A percentile compares a stretch with the other conserved stretches of the same genome.
Evolutionary conservation across 108 stramenopile species (phyloP).

Genomic region (Aurantiochytrium sp.): DNA sequence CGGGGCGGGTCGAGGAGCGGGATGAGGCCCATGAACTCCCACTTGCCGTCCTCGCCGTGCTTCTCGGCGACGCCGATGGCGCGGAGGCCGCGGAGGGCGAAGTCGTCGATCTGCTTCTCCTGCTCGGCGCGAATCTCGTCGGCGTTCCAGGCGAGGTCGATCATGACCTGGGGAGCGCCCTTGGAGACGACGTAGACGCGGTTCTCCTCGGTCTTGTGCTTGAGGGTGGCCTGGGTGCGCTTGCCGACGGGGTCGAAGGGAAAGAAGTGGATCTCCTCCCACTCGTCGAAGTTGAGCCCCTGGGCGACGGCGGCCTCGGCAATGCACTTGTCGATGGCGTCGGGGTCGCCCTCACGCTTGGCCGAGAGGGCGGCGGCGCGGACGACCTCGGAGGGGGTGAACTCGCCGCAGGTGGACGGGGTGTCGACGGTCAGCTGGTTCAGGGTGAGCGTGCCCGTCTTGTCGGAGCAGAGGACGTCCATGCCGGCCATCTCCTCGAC

Average conservation of each 20-base stretch:
- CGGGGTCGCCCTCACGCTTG: constrained; percentile 73
- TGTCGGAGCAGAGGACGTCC: constrained; percentile 74
- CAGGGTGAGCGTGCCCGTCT: constrained; percentile 81
- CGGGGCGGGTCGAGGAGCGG: constrained; percentile 79
- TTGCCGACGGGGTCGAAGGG: constrained; percentile 74
- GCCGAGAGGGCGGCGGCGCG: constrained; percentile 61
- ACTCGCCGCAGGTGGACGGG: constrained; percentile 54
- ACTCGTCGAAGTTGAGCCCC: background rate
- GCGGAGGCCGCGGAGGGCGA: constrained; percentile 4
- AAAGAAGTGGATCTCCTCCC: constrained; percentile 49
- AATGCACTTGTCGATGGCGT: constrained; percentile 75
- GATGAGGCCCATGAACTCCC: constrained; percentile 68
- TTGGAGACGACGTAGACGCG: constrained; percentile 63
- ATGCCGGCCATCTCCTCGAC: constrained; percentile 78
- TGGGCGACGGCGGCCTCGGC: constrained; percentile 33
- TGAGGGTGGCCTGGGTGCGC: constrained; percentile 67
- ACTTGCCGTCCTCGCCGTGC: constrained; percentile 9
- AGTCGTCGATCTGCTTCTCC: constrained; percentile 30
- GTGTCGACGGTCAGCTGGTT: constrained; percentile 71
- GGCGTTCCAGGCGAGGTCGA: constrained; percentile 49
- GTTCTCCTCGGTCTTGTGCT: constrained; percentile 42
- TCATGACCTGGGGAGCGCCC: constrained; percentile 70
- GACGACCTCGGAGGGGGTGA: constrained; percentile 55
- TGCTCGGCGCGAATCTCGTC: constrained; percentile 40
- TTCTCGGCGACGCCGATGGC: constrained; percentile 1